Evolutionary conservation across 2,329 filamentous ascomycete genomes (phyloP), one percentile per base, ranked within the genome.

Genomic region (Chalara sp.): DNA sequence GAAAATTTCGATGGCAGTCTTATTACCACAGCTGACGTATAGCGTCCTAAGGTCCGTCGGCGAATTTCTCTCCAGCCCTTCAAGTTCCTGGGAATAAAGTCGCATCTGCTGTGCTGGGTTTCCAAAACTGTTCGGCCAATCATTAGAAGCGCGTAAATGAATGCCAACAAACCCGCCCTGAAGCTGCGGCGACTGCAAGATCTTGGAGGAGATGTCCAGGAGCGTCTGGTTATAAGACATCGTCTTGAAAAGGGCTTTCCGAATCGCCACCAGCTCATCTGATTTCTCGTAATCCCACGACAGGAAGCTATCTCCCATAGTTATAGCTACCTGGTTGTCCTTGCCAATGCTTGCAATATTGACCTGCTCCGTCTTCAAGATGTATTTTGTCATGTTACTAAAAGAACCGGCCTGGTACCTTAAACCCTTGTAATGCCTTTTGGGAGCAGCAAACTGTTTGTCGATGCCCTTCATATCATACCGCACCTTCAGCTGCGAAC

Each of bases 11-110:
- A 60, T 61, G 0, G 46, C 57, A 5, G 37, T 48, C 39, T 52
- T 39, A 11, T 53, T 45, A 7, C 60, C 58, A 46, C 60, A 61
- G n/a, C 58, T 60, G 7, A 62, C 48, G 44, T 60, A 61, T 7
- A 61, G 40, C 1, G 50, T 55, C 11, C 46, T 55, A 7, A 52
- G 21, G 28, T 48, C 30, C 7, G 42, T 33, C 13, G 41, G 8
- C 3, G 21, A 43, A n/a, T 40, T 13, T 44, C n/a, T 31, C n/a
- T 49, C 44, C 10, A 57, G 44, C 7, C 41, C 12, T 11, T 51
- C 28, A 30, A 62, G 52, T 29, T 59, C 55, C 30, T 54, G 21
- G 1, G 12, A 44, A 32, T 58, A 62, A 5, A 55, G 46, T 1
- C 50, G 10, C 47, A 60, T 57, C 11, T 62, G 59, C 21, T 21